Conservation (phyloP, 345 rosid genomes). For the Noccaea caerulescens region DNA sequence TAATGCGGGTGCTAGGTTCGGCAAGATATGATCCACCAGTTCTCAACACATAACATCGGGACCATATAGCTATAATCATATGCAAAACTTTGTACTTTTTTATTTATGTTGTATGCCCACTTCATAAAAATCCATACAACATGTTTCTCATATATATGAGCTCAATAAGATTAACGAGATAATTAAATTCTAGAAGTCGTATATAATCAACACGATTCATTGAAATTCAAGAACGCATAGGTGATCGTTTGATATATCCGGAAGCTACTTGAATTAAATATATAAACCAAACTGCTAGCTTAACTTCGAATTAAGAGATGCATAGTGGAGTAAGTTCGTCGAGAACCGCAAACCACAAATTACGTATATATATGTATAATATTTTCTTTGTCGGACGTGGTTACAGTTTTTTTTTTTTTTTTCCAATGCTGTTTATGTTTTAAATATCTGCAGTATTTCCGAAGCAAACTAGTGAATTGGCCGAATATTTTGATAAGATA, state of each 20-base stretch:
- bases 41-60: slow-evolving; percentile 11
- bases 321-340: slow-evolving; percentile 31
- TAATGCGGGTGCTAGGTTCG: slow-evolving; percentile 10
- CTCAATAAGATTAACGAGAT: background rate
- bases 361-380: background rate
- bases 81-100: slow-evolving; percentile 1
- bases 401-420: background rate
- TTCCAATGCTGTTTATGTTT: background rate
- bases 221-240: background rate
- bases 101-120: slow-evolving; percentile 9
- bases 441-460: background rate
- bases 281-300: slow-evolving; percentile 1
- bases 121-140: slow-evolving; percentile 2
- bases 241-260: background rate
- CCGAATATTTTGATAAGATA: background rate
- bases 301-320: slow-evolving; percentile 14
- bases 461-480: background rate
- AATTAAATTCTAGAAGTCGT: background rate
- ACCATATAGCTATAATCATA: slow-evolving; percentile 15
- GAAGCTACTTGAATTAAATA: slow-evolving; percentile 1
- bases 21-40: slow-evolving; percentile 24
- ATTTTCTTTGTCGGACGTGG: background rate
- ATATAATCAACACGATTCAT: background rate
- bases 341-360: slow-evolving; percentile 32
- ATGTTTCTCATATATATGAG: background rate